Evolutionary conservation across 371 early-diverging fungal genomes (phyloP).

Genomic region (Nematocida sp.): DNA sequence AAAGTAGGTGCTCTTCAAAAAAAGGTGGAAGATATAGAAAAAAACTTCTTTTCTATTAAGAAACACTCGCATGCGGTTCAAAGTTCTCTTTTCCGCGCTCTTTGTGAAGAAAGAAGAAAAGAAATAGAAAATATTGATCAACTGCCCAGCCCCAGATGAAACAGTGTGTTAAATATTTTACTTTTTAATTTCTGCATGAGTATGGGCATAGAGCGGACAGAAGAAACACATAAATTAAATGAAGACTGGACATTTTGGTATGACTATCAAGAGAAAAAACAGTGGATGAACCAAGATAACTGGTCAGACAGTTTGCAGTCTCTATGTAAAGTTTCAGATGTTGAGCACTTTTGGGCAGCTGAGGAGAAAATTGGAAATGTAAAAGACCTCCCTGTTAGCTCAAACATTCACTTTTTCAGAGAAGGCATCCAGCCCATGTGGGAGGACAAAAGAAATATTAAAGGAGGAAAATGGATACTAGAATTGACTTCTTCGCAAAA

Average conservation of each 20-base stretch:
- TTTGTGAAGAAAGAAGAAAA: neutral
- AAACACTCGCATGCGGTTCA: neutral
- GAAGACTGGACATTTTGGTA: constrained; percentile 84
- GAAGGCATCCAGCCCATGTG: constrained; percentile 92
- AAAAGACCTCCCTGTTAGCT: constrained; percentile 56
- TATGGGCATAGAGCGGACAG: constrained; percentile 29
- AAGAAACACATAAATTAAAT: constrained; percentile 77
- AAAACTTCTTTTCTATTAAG: neutral
- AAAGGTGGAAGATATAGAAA: neutral
- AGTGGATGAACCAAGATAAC: constrained; percentile 14
- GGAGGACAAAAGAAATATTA: constrained; percentile 89
- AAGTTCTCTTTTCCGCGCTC: neutral
- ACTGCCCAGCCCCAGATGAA: neutral
- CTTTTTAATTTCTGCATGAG: constrained; percentile 48
- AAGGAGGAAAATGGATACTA: constrained; percentile 89
- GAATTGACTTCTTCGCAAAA: constrained; percentile 67
- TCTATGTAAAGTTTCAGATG: constrained; percentile 23
- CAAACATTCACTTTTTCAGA: constrained; percentile 91
- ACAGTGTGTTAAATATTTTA: constrained; percentile 56
- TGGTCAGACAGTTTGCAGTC: constrained; percentile 44
- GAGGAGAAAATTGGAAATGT: constrained; percentile 68
- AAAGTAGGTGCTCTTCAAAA: neutral
- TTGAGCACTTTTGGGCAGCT: constrained; percentile 36
- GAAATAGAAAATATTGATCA: constrained; percentile 9
- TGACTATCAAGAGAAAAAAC: constrained; percentile 72